Evolutionary conservation across 768 basidiomycete genomes (phyloP), one percentile per base, ranked within the genome.

Genomic region (Mycena latifolia): DNA sequence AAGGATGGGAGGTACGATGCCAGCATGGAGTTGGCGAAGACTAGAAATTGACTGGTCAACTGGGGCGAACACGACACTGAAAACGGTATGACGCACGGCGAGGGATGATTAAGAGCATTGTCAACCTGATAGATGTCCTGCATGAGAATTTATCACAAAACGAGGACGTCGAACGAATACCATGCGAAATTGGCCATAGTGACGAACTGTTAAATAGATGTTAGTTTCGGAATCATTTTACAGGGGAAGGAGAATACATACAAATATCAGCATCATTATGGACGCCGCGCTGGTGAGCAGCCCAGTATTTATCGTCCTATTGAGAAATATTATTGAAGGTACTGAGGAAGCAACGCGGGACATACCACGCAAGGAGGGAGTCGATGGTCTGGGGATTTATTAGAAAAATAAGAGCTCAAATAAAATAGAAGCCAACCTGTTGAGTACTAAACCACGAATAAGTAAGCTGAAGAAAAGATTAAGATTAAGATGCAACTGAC

Each of bases 121-220:
- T 61, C 14, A 61, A 28, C 56, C 45, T 58, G 31, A 25, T n/a
- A 12, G 41, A 22, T 43, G 5, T 20, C 11, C 27, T 6, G 11
- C 28, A 18, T 52, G 5, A 35, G 22, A 25, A 41, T 20, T 24
- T 15, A 15, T 27, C 6, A 35, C 3, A 20, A 20, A 25, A 43
- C 15, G 17, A 56, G 17, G 4, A 15, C 7, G 33, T 29, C 9
- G 3, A 35, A 2, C 0, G 33, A 22, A 35, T 31, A 46, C 60
- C 60, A 61, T 3, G 60, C 60, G n/a, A 61, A 61, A 37, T 61
- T 61, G 37, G 27, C 52, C 60, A 61, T 61, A 24, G 60, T 61
- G 12, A 61, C 43, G 60, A 61, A 61, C 55, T 55, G 54, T 43
- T 22, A 11, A 33, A 10, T 7, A 52, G 7, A 8, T 9, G 28